Evolutionary conservation across 2,329 filamentous ascomycete genomes (phyloP), one percentile per base, ranked within the genome.

Genomic region (Diaporthe ampelina): DNA sequence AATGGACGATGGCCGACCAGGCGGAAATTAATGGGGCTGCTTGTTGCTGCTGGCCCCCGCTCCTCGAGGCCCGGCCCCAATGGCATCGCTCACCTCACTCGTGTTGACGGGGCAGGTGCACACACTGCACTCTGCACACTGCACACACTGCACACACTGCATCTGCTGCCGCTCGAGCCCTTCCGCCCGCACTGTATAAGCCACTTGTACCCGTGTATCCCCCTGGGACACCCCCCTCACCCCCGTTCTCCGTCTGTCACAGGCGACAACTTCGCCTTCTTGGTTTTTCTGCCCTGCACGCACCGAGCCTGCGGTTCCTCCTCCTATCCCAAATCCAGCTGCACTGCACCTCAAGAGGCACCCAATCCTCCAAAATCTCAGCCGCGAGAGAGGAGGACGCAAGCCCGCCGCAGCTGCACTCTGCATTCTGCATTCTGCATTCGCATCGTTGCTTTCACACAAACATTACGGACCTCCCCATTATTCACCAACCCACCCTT

Each of bases 221-320:
- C 45, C 45, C 32, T 26, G 13, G 26, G 37, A 11, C 37, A 8
- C 17, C 37, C 59, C 17, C 40, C 40, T 40, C 32, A 26, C 15
- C 63, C 63, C 63, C 63, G 43, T 48, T 19, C 61, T 43, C 40
- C n/a, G 21, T 45, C 45, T 68, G 63, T 68, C 63, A 68, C 63
- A 68, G 63, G 63, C 63, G 63, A 54, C 63, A 67, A 67, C 63
- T 26, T 67, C 63, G 45, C 63, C 63, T 21, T 68, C 32, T 54
- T 54, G 63, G 63, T 58, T 68, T 73, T 69, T 54, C 54, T 73
- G 70, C 70, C 57, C 56, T 72, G 70, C 58, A 59, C 48, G 70
- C 70, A 52, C 57, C 59, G 54, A 61, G 70, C 70, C 70, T 72
- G 70, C n/a, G 61, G 61, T 67, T 67, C 61, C 63, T 67, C 43